Conservation (phyloP, 345 rosid species). For the Stellera chamaejasme region DNA sequence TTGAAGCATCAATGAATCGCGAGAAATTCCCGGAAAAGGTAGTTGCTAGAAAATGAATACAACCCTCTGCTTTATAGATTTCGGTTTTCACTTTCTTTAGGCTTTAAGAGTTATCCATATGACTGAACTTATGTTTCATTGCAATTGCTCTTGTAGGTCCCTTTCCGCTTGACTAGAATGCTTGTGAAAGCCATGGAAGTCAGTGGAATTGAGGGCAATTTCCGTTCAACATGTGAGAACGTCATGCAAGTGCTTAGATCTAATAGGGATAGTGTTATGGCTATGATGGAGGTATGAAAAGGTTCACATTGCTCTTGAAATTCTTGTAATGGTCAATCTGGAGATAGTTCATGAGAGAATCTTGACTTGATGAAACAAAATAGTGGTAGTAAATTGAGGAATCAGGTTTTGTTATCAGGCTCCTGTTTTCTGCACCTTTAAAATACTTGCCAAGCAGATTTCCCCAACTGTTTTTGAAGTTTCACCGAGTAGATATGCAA, state of each 20-base stretch:
- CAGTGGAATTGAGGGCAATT: constrained; percentile 95
- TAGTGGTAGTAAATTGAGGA: too few species aligned
- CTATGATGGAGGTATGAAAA: constrained; percentile 88
- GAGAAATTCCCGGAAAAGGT: constrained; percentile 99
- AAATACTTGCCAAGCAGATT: too few species aligned
- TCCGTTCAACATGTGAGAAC: constrained; percentile 89
- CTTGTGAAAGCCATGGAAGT: constrained; percentile 99
- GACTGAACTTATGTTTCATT: background rate
- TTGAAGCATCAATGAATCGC: constrained; percentile 97
- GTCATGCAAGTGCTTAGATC: constrained; percentile 95
- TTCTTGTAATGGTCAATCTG: too few species aligned
- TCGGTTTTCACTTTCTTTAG: too few species aligned
- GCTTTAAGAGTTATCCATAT: too few species aligned
- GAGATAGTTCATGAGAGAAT: too few species aligned
- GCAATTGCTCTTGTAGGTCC: constrained; percentile 46
- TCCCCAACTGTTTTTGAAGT: too few species aligned
- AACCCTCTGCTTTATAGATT: too few species aligned
- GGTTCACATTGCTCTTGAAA: background rate
- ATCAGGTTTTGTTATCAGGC: too few species aligned
- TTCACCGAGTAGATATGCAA: too few species aligned
- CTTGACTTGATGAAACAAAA: too few species aligned
- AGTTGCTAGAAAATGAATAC: background rate
- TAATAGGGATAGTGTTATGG: constrained; percentile 91
- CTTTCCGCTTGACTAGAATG: constrained; percentile 98
- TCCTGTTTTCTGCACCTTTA: too few species aligned